A percentile compares a stretch with the other conserved stretches of the same genome.
Conservation (phyloP, 345 rosid genomes). For the Ceriops decandra region DNA sequence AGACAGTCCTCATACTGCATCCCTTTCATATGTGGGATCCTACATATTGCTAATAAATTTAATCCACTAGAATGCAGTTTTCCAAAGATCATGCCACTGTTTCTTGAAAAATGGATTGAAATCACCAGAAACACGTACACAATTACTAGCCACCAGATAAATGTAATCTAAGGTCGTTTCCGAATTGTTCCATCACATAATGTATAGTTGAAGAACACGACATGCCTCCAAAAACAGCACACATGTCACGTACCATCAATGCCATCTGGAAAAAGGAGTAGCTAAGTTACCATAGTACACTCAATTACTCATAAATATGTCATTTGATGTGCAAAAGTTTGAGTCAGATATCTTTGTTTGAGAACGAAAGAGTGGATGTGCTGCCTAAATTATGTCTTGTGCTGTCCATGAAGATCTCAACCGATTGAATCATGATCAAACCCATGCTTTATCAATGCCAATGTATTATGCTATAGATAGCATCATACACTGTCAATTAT, state of each 20-base stretch:
- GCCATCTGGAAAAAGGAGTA: slow-evolving; percentile 93
- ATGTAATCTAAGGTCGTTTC: slow-evolving; percentile 7
- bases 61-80: not conserved
- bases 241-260: slow-evolving; percentile 84
- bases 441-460: not conserved
- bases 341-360: not conserved
- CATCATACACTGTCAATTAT: too few relatives aligned
- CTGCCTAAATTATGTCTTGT: not conserved
- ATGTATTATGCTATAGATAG: too few relatives aligned
- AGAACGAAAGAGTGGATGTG: not conserved
- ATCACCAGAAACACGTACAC: not conserved
- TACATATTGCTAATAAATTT: not conserved
- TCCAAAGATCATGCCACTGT: slow-evolving; percentile 1
- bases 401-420: too few relatives aligned
- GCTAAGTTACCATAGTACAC: slow-evolving; percentile 36
- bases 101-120: not conserved
- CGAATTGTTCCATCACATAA: slow-evolving; percentile 16
- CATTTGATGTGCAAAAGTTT: slow-evolving; percentile 15
- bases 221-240: slow-evolving; percentile 76
- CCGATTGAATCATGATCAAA: too few relatives aligned
- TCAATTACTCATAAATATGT: slow-evolving; percentile 18
- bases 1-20: not conserved
- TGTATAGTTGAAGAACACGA: slow-evolving; percentile 36
- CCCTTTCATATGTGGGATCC: not conserved
- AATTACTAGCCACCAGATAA: not conserved